phyloP scores from a whole-genome alignment of 1,139 yeast species.

The Kodamaea anthophila region DNA sequence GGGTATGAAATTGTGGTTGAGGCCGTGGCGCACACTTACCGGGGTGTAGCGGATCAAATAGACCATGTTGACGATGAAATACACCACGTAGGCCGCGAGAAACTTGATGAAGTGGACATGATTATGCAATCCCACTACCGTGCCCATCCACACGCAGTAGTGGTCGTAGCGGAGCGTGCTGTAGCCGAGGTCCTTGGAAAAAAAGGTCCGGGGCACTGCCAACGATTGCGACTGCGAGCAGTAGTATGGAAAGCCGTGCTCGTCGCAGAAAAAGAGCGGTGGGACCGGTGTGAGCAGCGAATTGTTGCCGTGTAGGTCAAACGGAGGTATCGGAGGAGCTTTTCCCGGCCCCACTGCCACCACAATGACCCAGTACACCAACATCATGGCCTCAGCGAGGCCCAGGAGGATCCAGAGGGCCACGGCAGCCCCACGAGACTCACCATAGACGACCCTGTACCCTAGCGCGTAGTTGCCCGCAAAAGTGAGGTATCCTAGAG shows the following conservation, averaged over 20 bases:
- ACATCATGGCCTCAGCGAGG: constrained; percentile 18
- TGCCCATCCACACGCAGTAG: constrained; percentile 59
- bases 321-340: constrained; percentile 19
- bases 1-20: constrained; percentile 44
- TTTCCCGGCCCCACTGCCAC: constrained; percentile 31
- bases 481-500: constrained; percentile 28
- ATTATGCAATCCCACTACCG: constrained; percentile 51
- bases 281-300: constrained; percentile 32
- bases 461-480: constrained; percentile 32
- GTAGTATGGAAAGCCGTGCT: constrained; percentile 56
- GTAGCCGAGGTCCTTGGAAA: constrained; percentile 37
- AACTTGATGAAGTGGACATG: constrained; percentile 49
- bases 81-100: constrained; percentile 26
- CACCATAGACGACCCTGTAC: constrained; percentile 27
- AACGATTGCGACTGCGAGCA: constrained; percentile 50
- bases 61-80: constrained; percentile 24
- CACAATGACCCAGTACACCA: constrained; percentile 29
- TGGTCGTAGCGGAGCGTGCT: constrained; percentile 63
- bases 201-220: constrained; percentile 50
- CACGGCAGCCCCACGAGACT: constrained; percentile 28
- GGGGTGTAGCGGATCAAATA: constrained; percentile 25
- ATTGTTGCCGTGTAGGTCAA: constrained; percentile 19
- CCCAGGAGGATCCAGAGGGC: constrained; percentile 30
- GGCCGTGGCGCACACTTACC: constrained; percentile 16
- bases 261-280: constrained; percentile 49